These are phyloP conservation scores for Plasmodium adleri DNA, from an alignment of 169 alveolate genomes.

Conservation along the genomic window DNA sequence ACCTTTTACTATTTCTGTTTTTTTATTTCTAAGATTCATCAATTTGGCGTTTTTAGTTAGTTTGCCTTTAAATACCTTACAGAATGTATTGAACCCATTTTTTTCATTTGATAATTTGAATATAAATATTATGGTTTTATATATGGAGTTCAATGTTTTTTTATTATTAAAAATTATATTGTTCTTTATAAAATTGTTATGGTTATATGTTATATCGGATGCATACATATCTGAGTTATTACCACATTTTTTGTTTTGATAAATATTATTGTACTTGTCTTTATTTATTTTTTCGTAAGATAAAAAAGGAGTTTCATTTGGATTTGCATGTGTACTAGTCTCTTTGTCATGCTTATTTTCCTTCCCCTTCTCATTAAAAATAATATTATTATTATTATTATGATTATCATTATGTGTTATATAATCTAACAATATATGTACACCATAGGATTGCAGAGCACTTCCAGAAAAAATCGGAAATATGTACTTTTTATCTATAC, in stretches of 20 bases:
- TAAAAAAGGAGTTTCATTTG: background rate
- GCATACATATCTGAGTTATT: too few species aligned
- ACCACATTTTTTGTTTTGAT: too few species aligned
- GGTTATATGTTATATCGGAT: background rate
- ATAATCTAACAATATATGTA: conserved; percentile 57
- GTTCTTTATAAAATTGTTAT: background rate
- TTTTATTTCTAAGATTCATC: conserved; percentile 50
- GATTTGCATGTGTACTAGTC: background rate
- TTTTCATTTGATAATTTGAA: conserved; percentile 68
- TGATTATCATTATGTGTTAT: background rate
- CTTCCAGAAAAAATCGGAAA: conserved; percentile 72
- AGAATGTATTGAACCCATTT: conserved; percentile 66
- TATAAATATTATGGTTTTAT: conserved; percentile 58
- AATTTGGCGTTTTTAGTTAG: conserved; percentile 63
- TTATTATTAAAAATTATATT: background rate
- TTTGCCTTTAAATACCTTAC: conserved; percentile 61
- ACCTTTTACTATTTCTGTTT: conserved; percentile 69
- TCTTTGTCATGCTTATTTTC: background rate
- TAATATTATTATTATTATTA: background rate
- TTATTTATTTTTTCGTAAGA: background rate
- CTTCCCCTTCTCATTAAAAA: background rate
- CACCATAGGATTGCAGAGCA: conserved; percentile 65
- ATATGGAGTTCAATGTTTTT: background rate
- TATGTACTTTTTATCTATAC: conserved; percentile 21
- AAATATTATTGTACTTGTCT: background rate